These are phyloP conservation scores for Neoconidiobolus thromboides DNA, from an alignment of 371 early-diverging fungal genomes.

Conservation along the genomic window DNA sequence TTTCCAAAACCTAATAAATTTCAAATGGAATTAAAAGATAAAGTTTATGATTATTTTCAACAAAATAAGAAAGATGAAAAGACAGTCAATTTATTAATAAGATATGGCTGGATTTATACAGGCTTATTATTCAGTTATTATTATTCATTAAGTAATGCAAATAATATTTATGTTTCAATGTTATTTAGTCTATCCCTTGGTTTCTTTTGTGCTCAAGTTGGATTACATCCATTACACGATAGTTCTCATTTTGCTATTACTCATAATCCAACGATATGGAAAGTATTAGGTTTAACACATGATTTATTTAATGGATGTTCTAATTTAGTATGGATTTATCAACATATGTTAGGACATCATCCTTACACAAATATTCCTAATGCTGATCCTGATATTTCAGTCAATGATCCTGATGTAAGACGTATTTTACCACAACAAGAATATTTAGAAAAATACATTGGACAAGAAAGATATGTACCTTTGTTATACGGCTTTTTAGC, in stretches of 20 bases:
- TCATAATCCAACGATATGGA: conserved; percentile 28
- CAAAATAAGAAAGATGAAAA: conserved; percentile 12
- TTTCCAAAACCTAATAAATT: conserved; percentile 26
- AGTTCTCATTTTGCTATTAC: conserved; percentile 31
- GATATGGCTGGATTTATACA: background rate
- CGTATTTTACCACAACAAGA: conserved; percentile 25
- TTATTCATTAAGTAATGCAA: conserved; percentile 17
- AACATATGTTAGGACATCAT: conserved; percentile 37
- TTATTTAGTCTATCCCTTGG: conserved; percentile 23
- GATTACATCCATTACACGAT: conserved; percentile 32
- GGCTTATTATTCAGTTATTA: conserved; percentile 11
- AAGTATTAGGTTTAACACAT: conserved; percentile 26
- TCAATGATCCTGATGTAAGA: conserved; percentile 26
- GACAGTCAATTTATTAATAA: conserved; percentile 4
- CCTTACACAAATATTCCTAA: conserved; percentile 31
- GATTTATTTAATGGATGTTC: conserved; percentile 36
- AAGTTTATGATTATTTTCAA: conserved; percentile 15
- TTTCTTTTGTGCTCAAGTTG: conserved; percentile 23
- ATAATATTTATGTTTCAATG: conserved; percentile 16
- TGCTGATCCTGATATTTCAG: conserved; percentile 31
- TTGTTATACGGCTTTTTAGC: conserved; percentile 27
- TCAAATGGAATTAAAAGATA: conserved; percentile 8
- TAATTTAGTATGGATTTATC: conserved; percentile 30
- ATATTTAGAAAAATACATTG: conserved; percentile 24
- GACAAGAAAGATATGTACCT: conserved; percentile 28